Evolutionary conservation across 2,329 filamentous ascomycete genomes (phyloP).

Genomic region (Paecilomyces sp.): DNA sequence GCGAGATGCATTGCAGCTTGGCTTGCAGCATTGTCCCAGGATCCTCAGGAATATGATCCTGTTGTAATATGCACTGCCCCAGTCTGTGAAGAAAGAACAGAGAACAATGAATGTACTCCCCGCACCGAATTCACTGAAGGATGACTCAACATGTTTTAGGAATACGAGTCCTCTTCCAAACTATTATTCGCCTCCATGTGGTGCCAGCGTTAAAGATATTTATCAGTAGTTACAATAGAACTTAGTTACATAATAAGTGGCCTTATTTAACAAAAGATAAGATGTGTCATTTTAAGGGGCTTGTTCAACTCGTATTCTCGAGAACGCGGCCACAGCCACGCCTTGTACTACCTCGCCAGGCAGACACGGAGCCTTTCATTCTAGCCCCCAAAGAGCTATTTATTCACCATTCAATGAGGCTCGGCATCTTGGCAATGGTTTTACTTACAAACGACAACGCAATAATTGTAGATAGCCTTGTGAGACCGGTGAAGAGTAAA

Average conservation of each 20-base stretch:
- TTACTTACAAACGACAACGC: background rate
- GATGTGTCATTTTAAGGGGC: too few species aligned
- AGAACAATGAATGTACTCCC: background rate
- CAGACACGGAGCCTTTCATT: background rate
- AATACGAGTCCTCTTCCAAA: background rate
- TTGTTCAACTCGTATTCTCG: too few species aligned
- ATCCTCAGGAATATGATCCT: too few species aligned
- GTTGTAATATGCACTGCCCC: background rate
- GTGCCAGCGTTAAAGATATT: background rate
- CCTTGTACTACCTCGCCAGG: background rate
- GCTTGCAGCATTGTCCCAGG: background rate
- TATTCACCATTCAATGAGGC: background rate
- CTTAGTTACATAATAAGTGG: too few species aligned
- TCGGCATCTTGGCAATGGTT: background rate
- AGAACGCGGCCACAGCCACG: background rate
- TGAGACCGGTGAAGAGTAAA: background rate
- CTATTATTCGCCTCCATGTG: background rate
- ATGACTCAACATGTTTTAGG: background rate
- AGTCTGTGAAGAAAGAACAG: background rate
- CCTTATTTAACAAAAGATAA: too few species aligned
- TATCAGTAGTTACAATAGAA: background rate
- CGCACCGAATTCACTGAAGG: background rate
- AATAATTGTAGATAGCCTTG: background rate
- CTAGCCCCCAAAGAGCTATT: background rate
- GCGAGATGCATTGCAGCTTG: background rate